Conservation (phyloP, 2,329 filamentous ascomycete species). For the Paraphoma chrysanthemicola region DNA sequence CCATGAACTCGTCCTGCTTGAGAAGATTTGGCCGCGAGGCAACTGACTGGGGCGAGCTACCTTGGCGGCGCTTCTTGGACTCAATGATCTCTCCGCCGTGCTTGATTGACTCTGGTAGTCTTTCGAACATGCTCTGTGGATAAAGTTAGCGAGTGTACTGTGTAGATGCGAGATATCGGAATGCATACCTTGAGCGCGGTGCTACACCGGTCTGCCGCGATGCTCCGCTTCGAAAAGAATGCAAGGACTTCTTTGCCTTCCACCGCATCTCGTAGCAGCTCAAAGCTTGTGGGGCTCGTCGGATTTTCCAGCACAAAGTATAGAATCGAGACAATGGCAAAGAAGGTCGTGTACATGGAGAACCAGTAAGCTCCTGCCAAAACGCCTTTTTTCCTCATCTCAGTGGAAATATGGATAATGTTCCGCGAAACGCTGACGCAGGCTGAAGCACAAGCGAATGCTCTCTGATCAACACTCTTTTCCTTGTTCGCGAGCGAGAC, state of each 20-base stretch:
- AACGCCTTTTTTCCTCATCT: slow-evolving; percentile 76
- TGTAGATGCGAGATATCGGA: not conserved
- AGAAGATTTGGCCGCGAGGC: slow-evolving; percentile 32
- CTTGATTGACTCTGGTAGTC: slow-evolving; percentile 76
- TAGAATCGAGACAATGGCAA: slow-evolving; percentile 78
- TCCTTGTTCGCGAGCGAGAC: slow-evolving; percentile 66
- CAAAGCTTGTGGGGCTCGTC: slow-evolving; percentile 74
- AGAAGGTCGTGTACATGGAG: slow-evolving; percentile 83
- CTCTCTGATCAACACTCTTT: slow-evolving; percentile 71
- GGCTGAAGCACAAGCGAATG: slow-evolving; percentile 76
- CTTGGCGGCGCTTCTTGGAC: slow-evolving; percentile 48
- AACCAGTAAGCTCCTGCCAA: slow-evolving; percentile 89
- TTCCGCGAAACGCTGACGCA: slow-evolving; percentile 72
- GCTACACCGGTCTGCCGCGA: slow-evolving; percentile 88
- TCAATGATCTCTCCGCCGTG: slow-evolving; percentile 35
- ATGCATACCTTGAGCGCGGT: slow-evolving; percentile 73
- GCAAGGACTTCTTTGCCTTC: slow-evolving; percentile 84
- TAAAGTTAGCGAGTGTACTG: slow-evolving; percentile 10
- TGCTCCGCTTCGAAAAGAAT: slow-evolving; percentile 79
- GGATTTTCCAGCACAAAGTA: slow-evolving; percentile 85
- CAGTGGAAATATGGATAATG: slow-evolving; percentile 79
- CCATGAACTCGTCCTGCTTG: slow-evolving; percentile 30
- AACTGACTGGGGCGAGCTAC: slow-evolving; percentile 42
- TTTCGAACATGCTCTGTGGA: slow-evolving; percentile 78
- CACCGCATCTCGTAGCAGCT: slow-evolving; percentile 83